Evolutionary conservation across 257 asterid genomes (phyloP).

Genomic region (Plectranthus barbatus): DNA sequence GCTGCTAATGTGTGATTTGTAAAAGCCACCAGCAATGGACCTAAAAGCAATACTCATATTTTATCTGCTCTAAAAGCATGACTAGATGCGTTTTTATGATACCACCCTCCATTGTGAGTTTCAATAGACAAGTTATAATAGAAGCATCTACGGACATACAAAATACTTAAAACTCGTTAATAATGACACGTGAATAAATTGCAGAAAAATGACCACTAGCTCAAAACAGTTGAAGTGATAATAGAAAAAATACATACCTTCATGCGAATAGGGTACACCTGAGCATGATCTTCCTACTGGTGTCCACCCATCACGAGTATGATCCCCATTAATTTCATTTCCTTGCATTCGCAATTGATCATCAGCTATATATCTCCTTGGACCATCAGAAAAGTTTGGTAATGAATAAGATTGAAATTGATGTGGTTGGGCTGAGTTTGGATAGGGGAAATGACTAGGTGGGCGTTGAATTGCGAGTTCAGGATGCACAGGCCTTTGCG

Average conservation of each 20-base stretch:
- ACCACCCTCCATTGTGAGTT: no score
- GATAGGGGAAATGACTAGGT: slow-evolving; percentile 32
- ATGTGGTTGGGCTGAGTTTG: slow-evolving; percentile 28
- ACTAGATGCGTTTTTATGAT: no score
- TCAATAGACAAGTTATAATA: not conserved
- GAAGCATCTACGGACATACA: not conserved
- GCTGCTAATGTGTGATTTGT: no score
- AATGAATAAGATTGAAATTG: slow-evolving; percentile 26
- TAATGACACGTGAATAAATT: not conserved
- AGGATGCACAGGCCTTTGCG: slow-evolving; percentile 64
- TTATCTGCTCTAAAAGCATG: no score
- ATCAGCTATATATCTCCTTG: slow-evolving; percentile 28
- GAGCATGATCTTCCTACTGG: slow-evolving; percentile 30
- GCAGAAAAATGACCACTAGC: not conserved
- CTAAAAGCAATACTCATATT: no score
- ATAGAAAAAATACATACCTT: slow-evolving; percentile 2
- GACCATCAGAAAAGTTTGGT: slow-evolving; percentile 28
- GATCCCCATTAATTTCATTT: slow-evolving; percentile 19
- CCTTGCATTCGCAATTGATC: slow-evolving; percentile 32
- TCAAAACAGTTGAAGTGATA: not conserved
- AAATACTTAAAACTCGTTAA: not conserved
- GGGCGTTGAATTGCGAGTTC: slow-evolving; percentile 40
- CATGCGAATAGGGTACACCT: slow-evolving; percentile 27
- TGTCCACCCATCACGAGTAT: slow-evolving; percentile 27
- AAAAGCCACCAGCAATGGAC: no score